A percentile compares a stretch with the other conserved stretches of the same genome.
Evolutionary conservation across 352 stramenopile genomes (phyloP).

Genomic region (Phytophthora syringae): DNA sequence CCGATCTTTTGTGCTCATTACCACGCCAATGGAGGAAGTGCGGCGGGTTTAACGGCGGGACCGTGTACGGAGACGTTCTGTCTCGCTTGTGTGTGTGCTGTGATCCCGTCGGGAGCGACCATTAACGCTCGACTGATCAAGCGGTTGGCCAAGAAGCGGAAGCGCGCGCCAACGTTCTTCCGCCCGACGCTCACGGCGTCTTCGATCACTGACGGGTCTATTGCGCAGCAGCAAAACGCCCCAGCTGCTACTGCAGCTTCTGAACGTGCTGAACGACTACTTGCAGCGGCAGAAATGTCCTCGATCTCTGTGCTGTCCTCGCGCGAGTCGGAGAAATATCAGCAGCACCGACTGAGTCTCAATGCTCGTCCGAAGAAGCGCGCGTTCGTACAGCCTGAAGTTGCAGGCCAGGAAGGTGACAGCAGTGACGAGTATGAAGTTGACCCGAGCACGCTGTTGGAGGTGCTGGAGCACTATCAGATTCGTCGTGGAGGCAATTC

Average conservation of each 20-base stretch:
- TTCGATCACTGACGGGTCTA: slow-evolving; percentile 35
- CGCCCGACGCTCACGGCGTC: slow-evolving; percentile 50
- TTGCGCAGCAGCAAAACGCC: slow-evolving; percentile 20
- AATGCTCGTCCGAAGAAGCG: slow-evolving; percentile 41
- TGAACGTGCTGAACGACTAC: slow-evolving; percentile 25
- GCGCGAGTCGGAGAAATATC: slow-evolving; percentile 71
- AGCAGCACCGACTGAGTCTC: slow-evolving; percentile 67
- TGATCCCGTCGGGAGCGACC: slow-evolving; percentile 64
- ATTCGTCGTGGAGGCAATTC: slow-evolving; percentile 29
- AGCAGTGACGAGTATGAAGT: background rate
- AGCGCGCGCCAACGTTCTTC: slow-evolving; percentile 36
- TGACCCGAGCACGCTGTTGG: slow-evolving; percentile 51
- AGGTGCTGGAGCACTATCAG: slow-evolving; percentile 72
- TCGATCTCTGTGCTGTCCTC: slow-evolving; percentile 79
- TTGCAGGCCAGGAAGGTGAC: slow-evolving; percentile 15
- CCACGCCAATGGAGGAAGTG: slow-evolving; percentile 37
- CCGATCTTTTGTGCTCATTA: slow-evolving; percentile 81
- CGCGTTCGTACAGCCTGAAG: slow-evolving; percentile 25
- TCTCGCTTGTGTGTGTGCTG: slow-evolving; percentile 71
- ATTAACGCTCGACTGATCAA: slow-evolving; percentile 75
- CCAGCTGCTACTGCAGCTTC: slow-evolving; percentile 5
- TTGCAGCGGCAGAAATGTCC: slow-evolving; percentile 44
- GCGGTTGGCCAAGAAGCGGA: slow-evolving; percentile 69
- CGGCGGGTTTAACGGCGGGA: slow-evolving; percentile 26
- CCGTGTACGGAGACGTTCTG: slow-evolving; percentile 83